Percentiles rank a stretch among this genome's conserved stretches.
Evolutionary conservation across 1,284 basidiomycete genomes (phyloP).

Genomic region (Schizophyllum amplum): DNA sequence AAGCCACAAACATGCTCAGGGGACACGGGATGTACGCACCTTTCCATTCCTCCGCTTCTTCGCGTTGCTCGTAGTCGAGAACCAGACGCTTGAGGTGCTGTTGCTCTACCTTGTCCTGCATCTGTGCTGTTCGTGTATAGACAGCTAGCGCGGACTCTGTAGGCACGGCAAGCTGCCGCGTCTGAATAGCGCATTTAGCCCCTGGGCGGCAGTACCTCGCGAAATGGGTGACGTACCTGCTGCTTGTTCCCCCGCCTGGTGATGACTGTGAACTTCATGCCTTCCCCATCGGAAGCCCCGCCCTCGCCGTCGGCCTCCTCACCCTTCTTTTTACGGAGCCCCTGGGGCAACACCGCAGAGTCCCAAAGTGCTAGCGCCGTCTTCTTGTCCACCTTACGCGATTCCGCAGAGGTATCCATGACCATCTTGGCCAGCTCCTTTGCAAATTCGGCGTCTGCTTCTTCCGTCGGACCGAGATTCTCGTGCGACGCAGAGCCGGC

Average conservation of each 20-base stretch:
- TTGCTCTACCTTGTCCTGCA: constrained; percentile 90
- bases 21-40: constrained; percentile 31
- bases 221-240: constrained; percentile 45
- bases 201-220: constrained; percentile 4
- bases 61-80: constrained; percentile 77
- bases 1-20: constrained; percentile 2
- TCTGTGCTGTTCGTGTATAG: constrained; percentile 83
- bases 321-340: constrained; percentile 48
- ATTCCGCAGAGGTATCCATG: constrained; percentile 75
- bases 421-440: constrained; percentile 96
- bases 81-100: constrained; percentile 94
- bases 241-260: constrained; percentile 93
- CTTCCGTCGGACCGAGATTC: constrained; percentile 68
- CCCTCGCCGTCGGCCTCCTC: constrained; percentile 48
- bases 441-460: constrained; percentile 89
- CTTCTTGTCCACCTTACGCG: constrained; percentile 80
- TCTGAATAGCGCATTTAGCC: constrained; percentile 32
- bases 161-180: constrained; percentile 81
- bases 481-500: constrained; percentile 51
- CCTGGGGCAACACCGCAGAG: constrained; percentile 67
- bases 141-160: constrained; percentile 80
- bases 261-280: constrained; percentile 90
- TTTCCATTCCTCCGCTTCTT: constrained; percentile 74
- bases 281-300: constrained; percentile 24
- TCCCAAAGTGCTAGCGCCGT: constrained; percentile 81